Percentiles rank a stretch among this genome's conserved stretches.
Conservation (phyloP, 2,329 filamentous ascomycete species). For the Curvularia sp. region DNA sequence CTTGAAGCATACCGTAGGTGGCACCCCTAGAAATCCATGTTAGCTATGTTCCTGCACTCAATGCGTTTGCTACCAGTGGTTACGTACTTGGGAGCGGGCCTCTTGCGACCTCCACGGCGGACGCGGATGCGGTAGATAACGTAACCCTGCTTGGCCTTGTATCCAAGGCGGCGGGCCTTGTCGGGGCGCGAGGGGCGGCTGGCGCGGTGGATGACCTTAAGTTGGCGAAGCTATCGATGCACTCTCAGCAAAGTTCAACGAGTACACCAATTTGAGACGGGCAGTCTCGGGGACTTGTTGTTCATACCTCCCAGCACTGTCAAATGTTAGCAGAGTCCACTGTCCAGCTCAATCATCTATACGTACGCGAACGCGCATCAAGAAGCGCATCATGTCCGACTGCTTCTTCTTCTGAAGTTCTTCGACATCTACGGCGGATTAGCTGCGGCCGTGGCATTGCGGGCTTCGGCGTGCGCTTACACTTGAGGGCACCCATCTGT, state of each 20-base stretch:
- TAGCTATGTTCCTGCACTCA: conserved; percentile 28
- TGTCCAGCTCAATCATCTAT: conserved; percentile 18
- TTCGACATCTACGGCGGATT: conserved; percentile 70
- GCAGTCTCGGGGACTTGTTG: conserved; percentile 32
- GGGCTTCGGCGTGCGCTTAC: conserved; percentile 25
- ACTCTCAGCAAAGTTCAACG: conserved; percentile 99
- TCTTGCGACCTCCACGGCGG: conserved; percentile 98
- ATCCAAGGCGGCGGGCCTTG: conserved; percentile 99
- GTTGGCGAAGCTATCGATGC: conserved; percentile 99
- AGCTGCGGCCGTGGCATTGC: conserved; percentile 49
- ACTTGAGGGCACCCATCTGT: conserved; percentile 99
- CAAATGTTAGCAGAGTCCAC: conserved; percentile 38
- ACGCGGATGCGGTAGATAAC: conserved; percentile 99
- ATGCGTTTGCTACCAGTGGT: not conserved
- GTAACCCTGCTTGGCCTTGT: conserved; percentile 99
- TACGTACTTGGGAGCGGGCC: conserved; percentile 77
- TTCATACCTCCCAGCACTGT: conserved; percentile 90
- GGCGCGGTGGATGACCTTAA: conserved; percentile 99
- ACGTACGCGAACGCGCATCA: conserved; percentile 76
- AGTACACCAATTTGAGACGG: conserved; percentile 67
- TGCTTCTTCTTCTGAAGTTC: conserved; percentile 99
- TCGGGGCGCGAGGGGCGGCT: conserved; percentile 97
- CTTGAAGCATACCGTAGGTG: conserved; percentile 81
- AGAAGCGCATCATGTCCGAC: conserved; percentile 99
- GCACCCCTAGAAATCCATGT: conserved; percentile 69